These are phyloP conservation scores for Telopea speciosissima DNA, from an alignment of 177 flowering plant genomes.

Conservation along the genomic window DNA sequence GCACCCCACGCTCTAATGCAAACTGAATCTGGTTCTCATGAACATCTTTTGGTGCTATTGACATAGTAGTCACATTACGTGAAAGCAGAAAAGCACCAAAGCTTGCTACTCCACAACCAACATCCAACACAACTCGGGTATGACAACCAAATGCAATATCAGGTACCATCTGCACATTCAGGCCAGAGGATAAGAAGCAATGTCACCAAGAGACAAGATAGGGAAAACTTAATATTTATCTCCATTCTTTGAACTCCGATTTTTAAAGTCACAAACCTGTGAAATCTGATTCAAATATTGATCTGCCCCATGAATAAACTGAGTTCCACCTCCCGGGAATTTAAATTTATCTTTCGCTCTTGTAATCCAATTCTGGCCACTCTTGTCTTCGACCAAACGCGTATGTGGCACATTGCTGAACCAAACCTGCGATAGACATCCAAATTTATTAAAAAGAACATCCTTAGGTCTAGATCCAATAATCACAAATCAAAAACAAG, in stretches of 20 bases:
- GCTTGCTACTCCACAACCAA: conserved; percentile 69
- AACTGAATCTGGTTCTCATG: conserved; percentile 66
- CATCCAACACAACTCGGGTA: conserved; percentile 45
- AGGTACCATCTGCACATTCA: conserved; percentile 48
- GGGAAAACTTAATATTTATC: neutral
- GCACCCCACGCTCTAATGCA: conserved; percentile 66
- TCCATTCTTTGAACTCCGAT: neutral
- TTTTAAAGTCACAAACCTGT: conserved; percentile 23
- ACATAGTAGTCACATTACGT: conserved; percentile 47
- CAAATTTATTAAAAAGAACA: conserved; percentile 3
- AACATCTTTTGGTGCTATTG: conserved; percentile 62
- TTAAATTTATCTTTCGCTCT: conserved; percentile 27
- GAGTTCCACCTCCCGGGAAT: conserved; percentile 48
- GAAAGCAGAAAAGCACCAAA: conserved; percentile 56
- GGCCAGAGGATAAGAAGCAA: conserved; percentile 3
- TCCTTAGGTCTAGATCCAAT: neutral
- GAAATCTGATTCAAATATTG: conserved; percentile 42
- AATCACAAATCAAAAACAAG: neutral
- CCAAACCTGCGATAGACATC: conserved; percentile 39
- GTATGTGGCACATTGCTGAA: conserved; percentile 43
- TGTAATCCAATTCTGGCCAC: conserved; percentile 40
- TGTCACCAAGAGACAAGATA: neutral
- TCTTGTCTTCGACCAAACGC: conserved; percentile 36
- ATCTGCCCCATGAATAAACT: conserved; percentile 41
- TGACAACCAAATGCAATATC: conserved; percentile 48